Evolutionary conservation across 2,329 filamentous ascomycete species (phyloP).

Genomic region (Rutstroemia sp.): DNA sequence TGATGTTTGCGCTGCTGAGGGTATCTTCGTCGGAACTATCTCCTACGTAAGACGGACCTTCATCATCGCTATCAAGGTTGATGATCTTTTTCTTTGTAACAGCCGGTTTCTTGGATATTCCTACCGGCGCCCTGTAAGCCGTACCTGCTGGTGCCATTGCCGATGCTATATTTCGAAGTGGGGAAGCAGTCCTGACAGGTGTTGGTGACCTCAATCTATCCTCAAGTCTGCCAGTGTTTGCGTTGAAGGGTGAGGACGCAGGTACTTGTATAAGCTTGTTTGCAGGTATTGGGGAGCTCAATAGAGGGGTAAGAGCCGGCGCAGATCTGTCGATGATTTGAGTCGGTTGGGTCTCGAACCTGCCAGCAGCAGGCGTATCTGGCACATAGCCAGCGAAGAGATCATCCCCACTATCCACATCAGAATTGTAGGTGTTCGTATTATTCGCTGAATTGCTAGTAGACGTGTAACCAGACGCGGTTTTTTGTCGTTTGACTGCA

Average conservation of each 20-base stretch:
- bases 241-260: constrained; percentile 66
- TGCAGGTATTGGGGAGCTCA: constrained; percentile 22
- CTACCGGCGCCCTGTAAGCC: constrained; percentile 48
- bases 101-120: constrained; percentile 33
- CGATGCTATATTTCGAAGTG: constrained; percentile 39
- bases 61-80: constrained; percentile 47
- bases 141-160: constrained; percentile 73
- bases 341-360: constrained; percentile 33
- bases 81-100: constrained; percentile 33
- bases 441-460: constrained; percentile 20
- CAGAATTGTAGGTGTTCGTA: constrained; percentile 29
- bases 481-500: constrained; percentile 29
- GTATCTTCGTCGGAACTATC: constrained; percentile 58
- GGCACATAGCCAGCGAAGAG: constrained; percentile 37
- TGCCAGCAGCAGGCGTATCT: constrained; percentile 22
- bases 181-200: constrained; percentile 17
- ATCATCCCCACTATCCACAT: constrained; percentile 39
- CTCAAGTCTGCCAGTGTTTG: constrained; percentile 6
- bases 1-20: constrained; percentile 47
- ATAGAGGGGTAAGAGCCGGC: constrained; percentile 18
- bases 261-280: constrained; percentile 63
- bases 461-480: constrained; percentile 25
- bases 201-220: constrained; percentile 17
- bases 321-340: constrained; percentile 27
- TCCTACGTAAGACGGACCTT: constrained; percentile 50